A percentile compares a stretch with the other conserved stretches of the same genome.
phyloP scores from a whole-genome alignment of 257 asterid genomes.

The Cinchona pubescens region DNA sequence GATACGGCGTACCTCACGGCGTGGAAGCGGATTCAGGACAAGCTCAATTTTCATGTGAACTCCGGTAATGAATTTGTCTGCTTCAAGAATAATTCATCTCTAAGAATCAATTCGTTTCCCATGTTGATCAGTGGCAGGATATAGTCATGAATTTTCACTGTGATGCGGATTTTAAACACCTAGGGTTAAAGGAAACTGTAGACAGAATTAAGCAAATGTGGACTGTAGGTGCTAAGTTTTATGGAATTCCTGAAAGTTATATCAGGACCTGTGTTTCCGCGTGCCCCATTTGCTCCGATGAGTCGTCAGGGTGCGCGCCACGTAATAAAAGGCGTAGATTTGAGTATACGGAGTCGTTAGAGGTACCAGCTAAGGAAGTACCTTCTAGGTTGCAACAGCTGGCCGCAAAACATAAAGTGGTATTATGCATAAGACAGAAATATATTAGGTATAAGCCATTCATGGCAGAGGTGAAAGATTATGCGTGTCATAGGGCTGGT shows the following conservation, averaged over 20 bases:
- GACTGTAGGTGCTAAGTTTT: constrained; percentile 98
- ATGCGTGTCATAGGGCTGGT: constrained; percentile 95
- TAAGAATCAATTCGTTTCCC: constrained; percentile 75
- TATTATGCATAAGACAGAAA: constrained; percentile 82
- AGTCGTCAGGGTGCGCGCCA: constrained; percentile 77
- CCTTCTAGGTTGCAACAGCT: constrained; percentile 71
- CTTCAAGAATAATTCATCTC: constrained; percentile 88
- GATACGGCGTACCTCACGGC: constrained; percentile 92
- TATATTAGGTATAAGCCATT: constrained; percentile 94
- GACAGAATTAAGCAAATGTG: constrained; percentile 86
- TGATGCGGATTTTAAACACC: constrained; percentile 70
- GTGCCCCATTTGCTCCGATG: constrained; percentile 81
- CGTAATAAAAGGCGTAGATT: constrained; percentile 86
- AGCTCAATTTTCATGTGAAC: constrained; percentile 55
- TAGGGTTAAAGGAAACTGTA: constrained; percentile 79
- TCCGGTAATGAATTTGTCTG: constrained; percentile 57
- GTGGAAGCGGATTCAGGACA: constrained; percentile 97
- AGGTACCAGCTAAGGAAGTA: constrained; percentile 95
- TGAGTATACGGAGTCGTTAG: constrained; percentile 87
- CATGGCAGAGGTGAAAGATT: constrained; percentile 99
- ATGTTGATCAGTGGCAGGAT: constrained; percentile 93
- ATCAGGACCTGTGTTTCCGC: constrained; percentile 74
- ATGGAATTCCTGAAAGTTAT: constrained; percentile 94
- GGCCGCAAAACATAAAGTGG: constrained; percentile 92
- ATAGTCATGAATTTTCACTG: constrained; percentile 81